Evolutionary conservation across 2,329 filamentous ascomycete species (phyloP), one percentile per base, ranked within the genome.

Genomic region (Hymenoscyphus repandus): DNA sequence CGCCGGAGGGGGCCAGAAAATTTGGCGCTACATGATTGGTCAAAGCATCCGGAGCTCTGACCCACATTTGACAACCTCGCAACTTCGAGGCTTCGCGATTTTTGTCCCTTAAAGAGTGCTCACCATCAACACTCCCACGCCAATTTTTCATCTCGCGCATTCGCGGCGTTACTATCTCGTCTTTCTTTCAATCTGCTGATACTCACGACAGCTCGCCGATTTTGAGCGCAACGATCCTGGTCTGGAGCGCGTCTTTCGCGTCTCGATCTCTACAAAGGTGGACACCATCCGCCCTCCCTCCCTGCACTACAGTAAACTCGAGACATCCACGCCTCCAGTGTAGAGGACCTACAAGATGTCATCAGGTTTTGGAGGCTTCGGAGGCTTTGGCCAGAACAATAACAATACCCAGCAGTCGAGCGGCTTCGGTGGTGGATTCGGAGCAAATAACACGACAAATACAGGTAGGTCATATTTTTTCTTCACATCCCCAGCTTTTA

Each of bases 381-480:
- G 79, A 11, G 45, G 36, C 72, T 85, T 85, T 69, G 80, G 80
- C 70, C 74, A 76, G 63, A 76, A 75, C 56, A 81, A 77, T 65
- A 73, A 72, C 45, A 73, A 71, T 45, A 63, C 63, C 46, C 56
- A 71, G 61, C 68, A 72, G 69, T 74, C 64, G 58, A 68, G 62
- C 60, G 72, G 70, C 18, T 86, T 86, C 68, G 78, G 79, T 59
- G 40, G 42, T 36, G 80, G 80, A 40, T 84, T 68, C 62, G 71
- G 68, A 51, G 54, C 63, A 48, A 62, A 50, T 48, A 56, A 59
- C 41, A 64, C 61, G 44, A 62, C 62, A 20, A 65, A 60, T 58
- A 63, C 63, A 64, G 70, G 66, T 68, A 67, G 53, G 65, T 64
- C 49, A 41, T 31, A 34, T 44, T 52, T 53, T 51, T 15, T 45